Conservation (phyloP, 306 rosid species). For the Canavalia gladiata region DNA sequence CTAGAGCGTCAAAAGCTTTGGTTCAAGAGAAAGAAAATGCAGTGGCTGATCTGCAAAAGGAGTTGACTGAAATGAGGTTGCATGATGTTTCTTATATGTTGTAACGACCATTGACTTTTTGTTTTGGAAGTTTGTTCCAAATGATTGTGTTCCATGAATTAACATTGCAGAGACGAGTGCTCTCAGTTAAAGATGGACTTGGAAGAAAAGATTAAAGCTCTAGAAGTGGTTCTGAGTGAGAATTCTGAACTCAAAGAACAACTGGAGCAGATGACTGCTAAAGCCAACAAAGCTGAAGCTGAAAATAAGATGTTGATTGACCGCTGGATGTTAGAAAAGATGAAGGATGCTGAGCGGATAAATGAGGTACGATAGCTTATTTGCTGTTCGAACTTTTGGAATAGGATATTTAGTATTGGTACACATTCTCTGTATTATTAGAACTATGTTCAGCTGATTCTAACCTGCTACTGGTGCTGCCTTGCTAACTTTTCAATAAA, state of each 20-base stretch:
- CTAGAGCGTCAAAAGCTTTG: constrained; percentile 75
- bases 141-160: constrained; percentile 10
- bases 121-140: neutral
- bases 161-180: constrained; percentile 75
- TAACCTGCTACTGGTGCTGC: neutral
- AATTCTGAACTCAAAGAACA: constrained; percentile 75
- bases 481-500: constrained; percentile 23
- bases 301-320: constrained; percentile 93
- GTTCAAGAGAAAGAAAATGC: constrained; percentile 74
- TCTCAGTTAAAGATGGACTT: constrained; percentile 73
- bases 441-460: neutral
- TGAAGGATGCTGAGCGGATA: constrained; percentile 99
- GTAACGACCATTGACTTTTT: neutral
- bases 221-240: constrained; percentile 81
- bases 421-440: constrained; percentile 34
- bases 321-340: constrained; percentile 97
- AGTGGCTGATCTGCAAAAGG: constrained; percentile 64
- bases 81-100: constrained; percentile 32
- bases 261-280: constrained; percentile 69
- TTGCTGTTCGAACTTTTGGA: constrained; percentile 7
- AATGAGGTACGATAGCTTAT: constrained; percentile 73
- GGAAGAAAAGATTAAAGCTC: constrained; percentile 75
- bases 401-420: constrained; percentile 37
- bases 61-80: constrained; percentile 78
- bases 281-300: constrained; percentile 79